phyloP scores from a whole-genome alignment of 371 early-diverging fungal species.

The Rhizopus stolonifer region DNA sequence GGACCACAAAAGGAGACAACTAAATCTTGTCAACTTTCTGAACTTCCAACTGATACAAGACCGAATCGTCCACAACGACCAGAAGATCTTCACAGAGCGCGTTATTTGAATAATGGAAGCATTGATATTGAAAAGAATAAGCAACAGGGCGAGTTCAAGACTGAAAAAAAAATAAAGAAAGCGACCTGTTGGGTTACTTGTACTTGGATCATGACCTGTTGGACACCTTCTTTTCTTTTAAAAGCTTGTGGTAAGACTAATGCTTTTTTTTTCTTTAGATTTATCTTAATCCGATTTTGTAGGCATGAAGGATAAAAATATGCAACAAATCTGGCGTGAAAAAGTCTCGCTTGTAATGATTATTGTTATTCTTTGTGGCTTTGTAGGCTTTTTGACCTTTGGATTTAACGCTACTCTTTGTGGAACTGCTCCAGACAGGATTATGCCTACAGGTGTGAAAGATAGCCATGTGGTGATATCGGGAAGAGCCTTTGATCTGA shows the following conservation, averaged over 20 bases:
- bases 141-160: background rate
- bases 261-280: background rate
- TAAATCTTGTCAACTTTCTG: background rate
- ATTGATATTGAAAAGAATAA: background rate
- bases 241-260: constrained; percentile 21
- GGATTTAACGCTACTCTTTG: constrained; percentile 64
- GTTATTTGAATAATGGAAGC: constrained; percentile 7
- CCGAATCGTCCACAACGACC: constrained; percentile 11
- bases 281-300: background rate
- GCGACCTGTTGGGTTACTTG: constrained; percentile 34
- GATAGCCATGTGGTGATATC: constrained; percentile 50
- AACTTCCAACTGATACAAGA: constrained; percentile 12
- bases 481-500: constrained; percentile 57
- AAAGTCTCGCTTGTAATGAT: constrained; percentile 81
- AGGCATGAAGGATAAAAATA: constrained; percentile 54
- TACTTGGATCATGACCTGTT: constrained; percentile 46
- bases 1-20: background rate
- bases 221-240: constrained; percentile 41
- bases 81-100: constrained; percentile 20
- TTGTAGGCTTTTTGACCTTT: constrained; percentile 69
- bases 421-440: constrained; percentile 53
- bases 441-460: constrained; percentile 50
- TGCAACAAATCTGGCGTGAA: constrained; percentile 93
- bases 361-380: constrained; percentile 60
- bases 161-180: constrained; percentile 8